phyloP scores from a whole-genome alignment of 1,284 basidiomycete genomes.

The Ceratobasidium sp. region DNA sequence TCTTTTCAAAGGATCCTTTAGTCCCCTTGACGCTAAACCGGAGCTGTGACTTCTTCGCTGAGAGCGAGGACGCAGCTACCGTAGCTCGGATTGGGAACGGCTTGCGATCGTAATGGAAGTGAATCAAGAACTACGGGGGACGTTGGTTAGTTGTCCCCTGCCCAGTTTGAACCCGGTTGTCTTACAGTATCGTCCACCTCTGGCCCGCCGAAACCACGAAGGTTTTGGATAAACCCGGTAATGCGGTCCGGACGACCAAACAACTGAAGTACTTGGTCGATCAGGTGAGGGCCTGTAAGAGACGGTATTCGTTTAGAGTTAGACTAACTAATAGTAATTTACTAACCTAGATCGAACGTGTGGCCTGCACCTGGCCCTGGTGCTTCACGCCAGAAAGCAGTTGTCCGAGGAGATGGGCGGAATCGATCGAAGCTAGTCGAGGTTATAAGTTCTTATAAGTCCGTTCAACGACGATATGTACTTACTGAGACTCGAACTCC shows the following conservation, averaged over 20 bases:
- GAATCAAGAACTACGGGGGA: background rate
- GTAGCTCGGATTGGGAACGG: conserved; percentile 42
- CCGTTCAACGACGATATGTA: conserved; percentile 17
- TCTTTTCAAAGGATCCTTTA: conserved; percentile 79
- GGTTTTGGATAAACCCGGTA: conserved; percentile 78
- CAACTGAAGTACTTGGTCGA: conserved; percentile 83
- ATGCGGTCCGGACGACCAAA: conserved; percentile 81
- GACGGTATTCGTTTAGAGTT: too few relatives aligned
- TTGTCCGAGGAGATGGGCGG: conserved; percentile 73
- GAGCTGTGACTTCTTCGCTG: conserved; percentile 49
- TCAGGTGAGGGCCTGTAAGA: conserved; percentile 51
- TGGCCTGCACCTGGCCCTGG: conserved; percentile 58
- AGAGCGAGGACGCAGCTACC: conserved; percentile 36
- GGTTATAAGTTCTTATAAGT: conserved; percentile 50
- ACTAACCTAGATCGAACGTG: conserved; percentile 61
- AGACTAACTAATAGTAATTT: background rate
- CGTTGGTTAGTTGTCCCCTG: background rate
- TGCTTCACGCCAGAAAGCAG: conserved; percentile 63
- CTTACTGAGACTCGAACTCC: conserved; percentile 84
- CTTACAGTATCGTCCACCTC: conserved; percentile 76
- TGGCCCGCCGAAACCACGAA: conserved; percentile 69
- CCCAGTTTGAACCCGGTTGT: background rate
- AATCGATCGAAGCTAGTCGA: conserved; percentile 79
- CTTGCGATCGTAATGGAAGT: conserved; percentile 23
- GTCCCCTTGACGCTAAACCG: conserved; percentile 61